These are phyloP conservation scores for Fusarium newnesense DNA, from an alignment of 2,329 filamentous ascomycete species.

Conservation along the genomic window DNA sequence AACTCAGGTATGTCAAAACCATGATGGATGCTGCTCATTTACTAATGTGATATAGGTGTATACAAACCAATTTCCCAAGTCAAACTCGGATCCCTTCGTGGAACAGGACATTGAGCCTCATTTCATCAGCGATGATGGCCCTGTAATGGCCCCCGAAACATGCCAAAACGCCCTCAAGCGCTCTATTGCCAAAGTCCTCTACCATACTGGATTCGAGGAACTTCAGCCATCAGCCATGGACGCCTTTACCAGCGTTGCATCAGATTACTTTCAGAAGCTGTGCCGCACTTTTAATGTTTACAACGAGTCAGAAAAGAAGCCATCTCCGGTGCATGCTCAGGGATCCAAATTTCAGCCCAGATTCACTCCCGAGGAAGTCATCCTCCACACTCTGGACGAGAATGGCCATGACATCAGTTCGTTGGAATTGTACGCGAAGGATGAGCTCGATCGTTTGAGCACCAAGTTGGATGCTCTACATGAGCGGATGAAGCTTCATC, in stretches of 20 bases:
- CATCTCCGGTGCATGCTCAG: constrained; percentile 56
- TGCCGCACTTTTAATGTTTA: constrained; percentile 83
- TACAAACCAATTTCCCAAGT: constrained; percentile 97
- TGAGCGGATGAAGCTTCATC: constrained; percentile 92
- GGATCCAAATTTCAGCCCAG: constrained; percentile 66
- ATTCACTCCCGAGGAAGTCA: constrained; percentile 84
- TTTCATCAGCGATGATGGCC: constrained; percentile 87
- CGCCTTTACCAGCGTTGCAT: constrained; percentile 86
- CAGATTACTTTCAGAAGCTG: constrained; percentile 89
- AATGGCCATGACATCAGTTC: constrained; percentile 84
- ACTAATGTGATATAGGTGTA: constrained; percentile 73
- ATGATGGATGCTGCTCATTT: background rate
- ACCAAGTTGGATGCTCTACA: constrained; percentile 85
- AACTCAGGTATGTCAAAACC: constrained; percentile 75
- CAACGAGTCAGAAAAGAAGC: constrained; percentile 81
- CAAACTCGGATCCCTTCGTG: constrained; percentile 87
- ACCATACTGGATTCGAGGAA: constrained; percentile 96
- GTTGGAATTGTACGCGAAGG: constrained; percentile 87
- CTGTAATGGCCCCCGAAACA: constrained; percentile 84
- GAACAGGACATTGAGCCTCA: constrained; percentile 90
- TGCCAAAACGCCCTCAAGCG: constrained; percentile 88
- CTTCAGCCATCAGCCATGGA: constrained; percentile 95
- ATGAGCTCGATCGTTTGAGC: constrained; percentile 89
- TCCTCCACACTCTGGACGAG: constrained; percentile 86
- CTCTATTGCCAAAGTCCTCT: constrained; percentile 93